These are phyloP conservation scores for Tremella mesenterica DNA, from an alignment of 768 basidiomycete species.

Conservation along the genomic window DNA sequence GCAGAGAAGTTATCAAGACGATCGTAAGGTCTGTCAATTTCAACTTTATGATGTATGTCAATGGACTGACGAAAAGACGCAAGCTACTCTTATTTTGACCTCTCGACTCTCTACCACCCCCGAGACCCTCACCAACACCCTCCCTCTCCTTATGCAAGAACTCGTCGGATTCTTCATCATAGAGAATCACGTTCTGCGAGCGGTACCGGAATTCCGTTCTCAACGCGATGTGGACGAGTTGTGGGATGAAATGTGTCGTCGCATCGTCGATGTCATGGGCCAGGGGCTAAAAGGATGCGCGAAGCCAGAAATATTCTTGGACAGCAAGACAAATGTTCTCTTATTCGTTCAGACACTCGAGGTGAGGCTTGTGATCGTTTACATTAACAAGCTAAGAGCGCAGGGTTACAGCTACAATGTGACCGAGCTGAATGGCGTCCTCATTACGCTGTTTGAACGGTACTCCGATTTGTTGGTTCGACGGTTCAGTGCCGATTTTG, in stretches of 20 bases:
- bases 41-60: not conserved
- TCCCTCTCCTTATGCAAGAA: constrained; percentile 76
- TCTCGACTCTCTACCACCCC: constrained; percentile 42
- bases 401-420: constrained; percentile 84
- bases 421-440: constrained; percentile 67
- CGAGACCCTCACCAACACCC: constrained; percentile 45
- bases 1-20: constrained; percentile 88
- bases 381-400: not conserved
- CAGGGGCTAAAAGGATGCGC: constrained; percentile 62
- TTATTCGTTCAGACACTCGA: constrained; percentile 86
- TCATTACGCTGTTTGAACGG: constrained; percentile 81
- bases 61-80: constrained; percentile 64
- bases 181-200: constrained; percentile 81
- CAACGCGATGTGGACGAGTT: constrained; percentile 85
- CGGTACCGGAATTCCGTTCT: constrained; percentile 81
- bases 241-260: constrained; percentile 75
- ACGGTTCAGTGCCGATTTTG: constrained; percentile 73
- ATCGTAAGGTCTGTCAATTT: constrained; percentile 61
- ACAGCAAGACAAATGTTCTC: constrained; percentile 72
- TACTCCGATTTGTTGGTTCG: constrained; percentile 72
- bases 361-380: constrained; percentile 48
- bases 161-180: constrained; percentile 97
- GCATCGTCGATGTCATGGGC: constrained; percentile 65
- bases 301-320: constrained; percentile 71
- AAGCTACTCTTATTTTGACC: constrained; percentile 88